Base-by-base conservation (phyloP, 2,329 filamentous ascomycete genomes). In the Pseudogymnoascus sp. region DNA sequence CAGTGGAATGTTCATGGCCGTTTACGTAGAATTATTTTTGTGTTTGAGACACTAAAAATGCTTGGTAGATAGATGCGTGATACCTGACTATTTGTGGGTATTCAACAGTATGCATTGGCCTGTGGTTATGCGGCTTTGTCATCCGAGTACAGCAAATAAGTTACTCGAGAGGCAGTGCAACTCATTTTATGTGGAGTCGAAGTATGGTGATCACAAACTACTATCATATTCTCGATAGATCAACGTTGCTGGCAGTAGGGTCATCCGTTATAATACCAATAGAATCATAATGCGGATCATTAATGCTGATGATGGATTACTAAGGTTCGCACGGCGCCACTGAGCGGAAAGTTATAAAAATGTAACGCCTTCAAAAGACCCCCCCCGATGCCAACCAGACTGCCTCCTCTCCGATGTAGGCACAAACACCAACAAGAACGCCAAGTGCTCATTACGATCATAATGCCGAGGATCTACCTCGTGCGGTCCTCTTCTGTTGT, bases 21-120 rank as follows among this genome's bases (percentile, higher is more conserved):
- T n/a, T 12, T 54, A 54, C 41, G 22, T 47, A n/a, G n/a, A 30
- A 18, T 18, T 32, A 54, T 32, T 32, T 54, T 54, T 18, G 47
- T 54, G 47, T 32, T 54, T 18, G 28, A 54, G 47, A 32, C 47
- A 54, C 25, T 12, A 32, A 18, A 54, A 54, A 32, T 32, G 25
- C 47, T 54, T 54, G 47, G n/a, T 54, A 32, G 12, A 54, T 54
- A 32, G 12, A 54, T 54, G 25, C 25, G 25, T 54, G 47, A 54
- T 54, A 54, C 25, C 25, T 54, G 28, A 54, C 4, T 54, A 54
- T 54, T 54, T 54, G 47, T 32, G 47, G 47, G 28, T 54, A 54
- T 54, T 11, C 25, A 12, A n/a, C 16, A 32, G 25, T 18, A 9
- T 12, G 32, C n/a, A 54, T 18, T 54, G 25, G 8, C n/a, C n/a